Conservation (phyloP, 495 filamentous ascomycete species). For the Tuber brumale region DNA sequence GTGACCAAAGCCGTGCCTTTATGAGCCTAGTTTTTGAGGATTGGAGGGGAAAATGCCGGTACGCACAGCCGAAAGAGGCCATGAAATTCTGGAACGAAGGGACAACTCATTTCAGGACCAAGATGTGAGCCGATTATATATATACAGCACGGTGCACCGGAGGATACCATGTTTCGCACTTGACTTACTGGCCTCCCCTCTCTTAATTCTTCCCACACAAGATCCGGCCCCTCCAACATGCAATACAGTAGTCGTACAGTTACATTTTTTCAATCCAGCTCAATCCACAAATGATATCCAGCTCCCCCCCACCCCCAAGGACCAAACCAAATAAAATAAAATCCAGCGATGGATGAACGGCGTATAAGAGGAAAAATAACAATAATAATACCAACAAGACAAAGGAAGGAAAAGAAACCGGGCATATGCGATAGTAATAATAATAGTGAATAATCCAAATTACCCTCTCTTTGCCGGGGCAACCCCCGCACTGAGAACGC, state of each 20-base stretch:
- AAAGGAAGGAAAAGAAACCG: constrained; percentile 11
- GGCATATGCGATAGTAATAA: too few relatives aligned
- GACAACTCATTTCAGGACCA: not conserved
- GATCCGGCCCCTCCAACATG: not conserved
- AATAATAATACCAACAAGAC: constrained; percentile 11
- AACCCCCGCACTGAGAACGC: constrained; percentile 82
- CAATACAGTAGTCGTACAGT: not conserved
- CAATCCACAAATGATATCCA: not conserved
- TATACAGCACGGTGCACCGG: not conserved
- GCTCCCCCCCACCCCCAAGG: not conserved
- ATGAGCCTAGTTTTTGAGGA: too few relatives aligned
- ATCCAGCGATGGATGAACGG: not conserved
- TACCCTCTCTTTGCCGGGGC: constrained; percentile 49
- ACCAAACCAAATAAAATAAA: not conserved
- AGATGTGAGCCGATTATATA: not conserved
- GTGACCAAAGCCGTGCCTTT: too few relatives aligned
- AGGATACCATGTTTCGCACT: not conserved
- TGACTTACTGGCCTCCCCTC: not conserved
- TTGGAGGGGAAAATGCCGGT: too few relatives aligned
- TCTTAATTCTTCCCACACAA: not conserved
- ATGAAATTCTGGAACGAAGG: too few relatives aligned
- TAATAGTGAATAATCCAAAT: constrained; percentile 22
- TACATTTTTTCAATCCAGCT: not conserved
- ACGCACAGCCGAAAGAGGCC: too few relatives aligned
- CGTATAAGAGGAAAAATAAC: not conserved